Conservation (phyloP, 306 rosid species). For the Hippophae rhamnoides region DNA sequence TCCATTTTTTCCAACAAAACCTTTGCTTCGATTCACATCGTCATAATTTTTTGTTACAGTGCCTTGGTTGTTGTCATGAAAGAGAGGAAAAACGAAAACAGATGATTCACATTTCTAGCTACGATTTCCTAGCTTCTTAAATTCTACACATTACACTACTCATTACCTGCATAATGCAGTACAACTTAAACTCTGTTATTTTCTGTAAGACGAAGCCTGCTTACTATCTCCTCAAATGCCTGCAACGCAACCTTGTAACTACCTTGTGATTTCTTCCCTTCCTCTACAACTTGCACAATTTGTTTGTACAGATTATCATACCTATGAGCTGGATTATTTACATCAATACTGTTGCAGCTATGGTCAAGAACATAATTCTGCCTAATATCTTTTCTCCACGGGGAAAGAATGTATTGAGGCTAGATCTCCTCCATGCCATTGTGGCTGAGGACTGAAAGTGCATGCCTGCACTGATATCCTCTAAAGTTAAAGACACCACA, state of each 20-base stretch:
- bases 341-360: slow-evolving; percentile 33
- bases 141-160: slow-evolving; percentile 4
- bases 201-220: slow-evolving; percentile 36
- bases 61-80: too few species aligned
- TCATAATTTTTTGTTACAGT: too few species aligned
- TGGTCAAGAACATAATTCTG: slow-evolving; percentile 39
- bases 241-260: slow-evolving; percentile 30
- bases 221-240: slow-evolving; percentile 42
- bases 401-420: slow-evolving; percentile 41
- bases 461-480: slow-evolving; percentile 71
- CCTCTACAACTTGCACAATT: slow-evolving; percentile 59
- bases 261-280: slow-evolving; percentile 52
- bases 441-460: slow-evolving; percentile 45
- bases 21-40: too few species aligned
- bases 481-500: slow-evolving; percentile 60
- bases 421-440: slow-evolving; percentile 59
- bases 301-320: slow-evolving; percentile 48
- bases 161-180: background rate
- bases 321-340: slow-evolving; percentile 50
- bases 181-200: too few species aligned
- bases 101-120: background rate
- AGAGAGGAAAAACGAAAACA: background rate
- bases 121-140: background rate
- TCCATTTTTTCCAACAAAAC: too few species aligned
- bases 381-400: slow-evolving; percentile 63